phyloP scores from a whole-genome alignment of 768 basidiomycete genomes.

The Boletellus sp. region DNA sequence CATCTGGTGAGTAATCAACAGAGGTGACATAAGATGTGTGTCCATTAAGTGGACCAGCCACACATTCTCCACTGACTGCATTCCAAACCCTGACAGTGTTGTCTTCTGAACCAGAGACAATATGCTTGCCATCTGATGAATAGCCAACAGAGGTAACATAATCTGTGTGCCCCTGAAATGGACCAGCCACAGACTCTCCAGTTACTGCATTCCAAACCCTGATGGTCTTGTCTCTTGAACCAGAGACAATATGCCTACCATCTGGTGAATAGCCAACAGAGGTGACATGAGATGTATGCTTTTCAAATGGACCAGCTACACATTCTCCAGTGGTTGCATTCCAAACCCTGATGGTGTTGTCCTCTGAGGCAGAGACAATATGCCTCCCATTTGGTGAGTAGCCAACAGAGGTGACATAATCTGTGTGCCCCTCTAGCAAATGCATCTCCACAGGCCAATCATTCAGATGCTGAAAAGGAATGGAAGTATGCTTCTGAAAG shows the following conservation, averaged over 20 bases:
- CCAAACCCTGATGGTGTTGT: not conserved
- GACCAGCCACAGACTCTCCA: no score
- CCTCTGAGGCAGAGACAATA: not conserved
- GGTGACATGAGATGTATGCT: not conserved
- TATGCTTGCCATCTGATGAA: no score
- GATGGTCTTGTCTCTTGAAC: no score
- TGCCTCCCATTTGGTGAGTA: not conserved
- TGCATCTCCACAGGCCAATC: not conserved
- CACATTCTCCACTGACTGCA: not conserved
- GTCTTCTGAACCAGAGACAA: no score
- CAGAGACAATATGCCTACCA: no score
- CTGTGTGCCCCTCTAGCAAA: not conserved
- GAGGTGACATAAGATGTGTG: not conserved
- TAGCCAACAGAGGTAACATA: no score
- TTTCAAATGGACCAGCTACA: not conserved
- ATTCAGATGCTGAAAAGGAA: not conserved
- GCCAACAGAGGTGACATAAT: not conserved
- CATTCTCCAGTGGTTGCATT: not conserved
- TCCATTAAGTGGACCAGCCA: not conserved
- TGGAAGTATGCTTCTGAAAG: not conserved
- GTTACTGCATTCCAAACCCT: no score
- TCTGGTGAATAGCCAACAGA: no score
- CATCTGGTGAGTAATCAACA: not conserved
- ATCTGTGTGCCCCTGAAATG: no score
- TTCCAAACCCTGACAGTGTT: no score